phyloP scores from a whole-genome alignment of 768 basidiomycete genomes.

The Pisolithus orientalis region DNA sequence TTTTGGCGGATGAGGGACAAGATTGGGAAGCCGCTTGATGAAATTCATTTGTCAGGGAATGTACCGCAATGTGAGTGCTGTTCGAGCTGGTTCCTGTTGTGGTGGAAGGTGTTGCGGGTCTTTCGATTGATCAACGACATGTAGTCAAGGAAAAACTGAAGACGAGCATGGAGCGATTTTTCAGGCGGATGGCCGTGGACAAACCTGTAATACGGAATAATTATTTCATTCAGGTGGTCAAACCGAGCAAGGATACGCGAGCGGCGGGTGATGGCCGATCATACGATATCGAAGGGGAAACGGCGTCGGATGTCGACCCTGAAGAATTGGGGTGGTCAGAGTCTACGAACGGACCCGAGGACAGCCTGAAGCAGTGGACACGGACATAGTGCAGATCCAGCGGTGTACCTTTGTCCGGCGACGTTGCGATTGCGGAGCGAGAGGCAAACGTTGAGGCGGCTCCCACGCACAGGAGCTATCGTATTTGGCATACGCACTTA shows the following conservation, averaged over 20 bases:
- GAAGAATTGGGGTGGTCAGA: slow-evolving; percentile 63
- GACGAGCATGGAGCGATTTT: slow-evolving; percentile 61
- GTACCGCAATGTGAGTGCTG: slow-evolving; percentile 57
- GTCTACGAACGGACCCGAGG: slow-evolving; percentile 51
- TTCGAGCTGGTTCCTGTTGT: slow-evolving; percentile 13
- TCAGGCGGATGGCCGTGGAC: slow-evolving; percentile 57
- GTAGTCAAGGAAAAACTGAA: slow-evolving; percentile 58
- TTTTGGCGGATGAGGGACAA: slow-evolving; percentile 76
- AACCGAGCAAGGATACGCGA: slow-evolving; percentile 10
- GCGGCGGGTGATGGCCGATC: slow-evolving; percentile 10
- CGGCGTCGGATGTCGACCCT: slow-evolving; percentile 36
- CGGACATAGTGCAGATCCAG: slow-evolving; percentile 16
- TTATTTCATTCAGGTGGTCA: slow-evolving; percentile 44
- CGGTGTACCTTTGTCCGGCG: slow-evolving; percentile 26
- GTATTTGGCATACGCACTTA: slow-evolving; percentile 69
- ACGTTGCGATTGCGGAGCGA: slow-evolving; percentile 54
- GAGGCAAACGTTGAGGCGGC: slow-evolving; percentile 59
- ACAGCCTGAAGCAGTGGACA: slow-evolving; percentile 31
- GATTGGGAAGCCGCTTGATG: slow-evolving; percentile 63
- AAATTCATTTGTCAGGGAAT: slow-evolving; percentile 64
- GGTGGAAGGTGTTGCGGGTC: not conserved
- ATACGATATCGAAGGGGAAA: slow-evolving; percentile 5
- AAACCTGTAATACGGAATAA: slow-evolving; percentile 71
- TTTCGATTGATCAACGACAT: slow-evolving; percentile 4
- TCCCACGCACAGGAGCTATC: slow-evolving; percentile 57